Percentiles rank a stretch among this genome's conserved stretches.
Evolutionary conservation across 2,329 filamentous ascomycete genomes (phyloP).

Genomic region (Tolypocladium endophyticum): DNA sequence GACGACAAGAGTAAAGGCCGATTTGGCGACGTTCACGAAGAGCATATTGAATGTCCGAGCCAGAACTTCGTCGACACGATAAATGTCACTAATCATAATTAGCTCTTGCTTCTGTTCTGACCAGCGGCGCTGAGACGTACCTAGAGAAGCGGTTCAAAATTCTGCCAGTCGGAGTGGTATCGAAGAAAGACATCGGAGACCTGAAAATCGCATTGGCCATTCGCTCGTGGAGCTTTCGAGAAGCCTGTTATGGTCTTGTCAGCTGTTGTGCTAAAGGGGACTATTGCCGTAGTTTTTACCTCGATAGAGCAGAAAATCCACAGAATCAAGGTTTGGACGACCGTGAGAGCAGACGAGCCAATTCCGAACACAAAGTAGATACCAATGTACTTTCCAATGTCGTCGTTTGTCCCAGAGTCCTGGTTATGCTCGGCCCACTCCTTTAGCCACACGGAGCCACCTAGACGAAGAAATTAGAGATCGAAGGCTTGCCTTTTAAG

Average conservation of each 20-base stretch:
- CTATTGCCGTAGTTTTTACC: constrained; percentile 33
- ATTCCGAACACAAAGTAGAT: constrained; percentile 94
- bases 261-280: not conserved
- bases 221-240: constrained; percentile 87
- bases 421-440: constrained; percentile 79
- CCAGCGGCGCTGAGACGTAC: constrained; percentile 31
- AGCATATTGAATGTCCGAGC: constrained; percentile 97
- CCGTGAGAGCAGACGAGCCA: constrained; percentile 73
- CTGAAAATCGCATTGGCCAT: constrained; percentile 98
- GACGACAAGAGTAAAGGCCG: constrained; percentile 74
- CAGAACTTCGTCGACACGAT: constrained; percentile 81
- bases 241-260: constrained; percentile 46
- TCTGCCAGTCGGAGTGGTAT: constrained; percentile 90
- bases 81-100: constrained; percentile 51
- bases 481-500: not conserved
- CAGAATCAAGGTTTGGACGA: constrained; percentile 84
- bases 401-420: constrained; percentile 52
- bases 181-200: constrained; percentile 97
- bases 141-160: constrained; percentile 95
- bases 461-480: constrained; percentile 23
- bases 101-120: constrained; percentile 6
- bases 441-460: constrained; percentile 87
- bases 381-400: constrained; percentile 84
- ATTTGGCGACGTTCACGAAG: constrained; percentile 65
- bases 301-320: constrained; percentile 99